Base-by-base conservation (phyloP, 2,329 filamentous ascomycete genomes). In the Blastomyces gilchristii region DNA sequence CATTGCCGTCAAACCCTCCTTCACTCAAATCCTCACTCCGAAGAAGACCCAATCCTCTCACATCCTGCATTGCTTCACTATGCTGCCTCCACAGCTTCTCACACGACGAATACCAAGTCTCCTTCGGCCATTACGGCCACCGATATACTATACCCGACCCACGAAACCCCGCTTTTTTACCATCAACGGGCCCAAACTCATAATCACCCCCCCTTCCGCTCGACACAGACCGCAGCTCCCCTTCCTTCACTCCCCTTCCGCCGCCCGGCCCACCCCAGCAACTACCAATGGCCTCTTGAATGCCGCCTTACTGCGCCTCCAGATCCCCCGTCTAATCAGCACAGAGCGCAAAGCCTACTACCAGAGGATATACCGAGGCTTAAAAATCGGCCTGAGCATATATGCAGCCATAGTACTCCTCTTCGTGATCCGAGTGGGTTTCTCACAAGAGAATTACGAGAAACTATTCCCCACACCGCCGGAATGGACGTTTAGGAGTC, bases 361-460 rank as follows among this genome's bases (percentile, higher is more conserved):
- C 28, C 84, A 84, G 69, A 81, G 86, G 79, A 78, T 92, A 63
- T 87, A 84, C 66, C 81, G 88, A 66, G 88, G 93, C 69, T 79
- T 90, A 57, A 85, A 84, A 69, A 80, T 88, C 39, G 87, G 86
- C 50, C 77, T 86, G 41, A 89, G 89, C 67, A 90, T 89, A 50
- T 92, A 86, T 81, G 82, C 85, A 16, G 82, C 86, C 50, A 74
- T 86, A 8, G 77, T 82, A 54, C 82, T 87, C 64, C 75, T 85
- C 52, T 78, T 84, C 49, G 77, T 88, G 11, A 83, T 86, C 49
- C 82, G 82, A 67, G 84, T 86, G 66, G 87, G 87, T 18, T 72
- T 91, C 45, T 81, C 88, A 71, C 87, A 92, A 70, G 90, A 96
- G 74, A 79, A 82, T 65, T 79, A 90, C 54, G 91, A 97, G 76